These are phyloP conservation scores for Leishmania major DNA, from an alignment of 208 protist genomes.

Conservation along the genomic window DNA sequence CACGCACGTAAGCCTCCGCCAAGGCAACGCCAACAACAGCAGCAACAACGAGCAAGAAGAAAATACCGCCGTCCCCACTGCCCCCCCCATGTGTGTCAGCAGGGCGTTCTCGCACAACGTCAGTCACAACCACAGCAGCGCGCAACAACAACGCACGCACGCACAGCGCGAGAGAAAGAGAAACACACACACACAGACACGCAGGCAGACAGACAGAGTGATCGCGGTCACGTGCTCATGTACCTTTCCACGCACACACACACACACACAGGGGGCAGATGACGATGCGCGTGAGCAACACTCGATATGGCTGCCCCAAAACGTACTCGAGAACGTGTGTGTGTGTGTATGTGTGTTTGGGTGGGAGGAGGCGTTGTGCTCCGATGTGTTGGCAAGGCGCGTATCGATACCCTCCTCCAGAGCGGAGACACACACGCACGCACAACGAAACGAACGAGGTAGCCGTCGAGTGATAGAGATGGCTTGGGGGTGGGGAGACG, in stretches of 20 bases:
- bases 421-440: neutral
- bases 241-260: neutral
- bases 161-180: neutral
- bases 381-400: neutral
- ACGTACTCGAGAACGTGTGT: neutral
- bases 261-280: neutral
- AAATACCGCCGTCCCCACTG: neutral
- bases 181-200: constrained; percentile 4
- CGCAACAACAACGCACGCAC: constrained; percentile 21
- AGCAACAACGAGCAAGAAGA: neutral
- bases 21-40: neutral
- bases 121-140: neutral
- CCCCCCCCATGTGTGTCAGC: neutral
- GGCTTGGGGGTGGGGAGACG: neutral
- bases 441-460: neutral
- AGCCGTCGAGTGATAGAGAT: neutral
- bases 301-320: neutral
- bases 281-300: neutral
- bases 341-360: neutral
- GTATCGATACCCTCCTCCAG: neutral
- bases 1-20: neutral
- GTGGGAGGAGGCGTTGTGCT: neutral
- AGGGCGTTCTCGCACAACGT: neutral
- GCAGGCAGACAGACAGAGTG: neutral
- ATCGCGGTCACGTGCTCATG: neutral